These are phyloP conservation scores for Neofusicoccum laricinum DNA, from an alignment of 2,329 filamentous ascomycete genomes.

Conservation along the genomic window DNA sequence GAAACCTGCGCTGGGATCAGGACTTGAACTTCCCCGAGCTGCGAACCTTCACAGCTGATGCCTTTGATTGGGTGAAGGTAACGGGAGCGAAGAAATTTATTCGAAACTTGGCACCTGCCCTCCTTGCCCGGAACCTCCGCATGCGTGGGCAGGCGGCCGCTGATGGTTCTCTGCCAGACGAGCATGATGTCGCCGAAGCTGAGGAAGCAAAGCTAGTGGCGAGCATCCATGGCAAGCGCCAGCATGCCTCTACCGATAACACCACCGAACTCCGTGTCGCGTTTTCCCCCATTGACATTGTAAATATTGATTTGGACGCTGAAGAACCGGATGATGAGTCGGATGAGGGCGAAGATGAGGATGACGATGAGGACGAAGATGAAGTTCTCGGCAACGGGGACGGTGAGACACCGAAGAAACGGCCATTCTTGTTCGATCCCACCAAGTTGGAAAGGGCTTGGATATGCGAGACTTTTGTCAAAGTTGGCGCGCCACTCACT, in stretches of 20 bases:
- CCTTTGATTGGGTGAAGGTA: slow-evolving; percentile 81
- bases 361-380: slow-evolving; percentile 19
- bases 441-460: slow-evolving; percentile 63
- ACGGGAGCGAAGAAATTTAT: slow-evolving; percentile 83
- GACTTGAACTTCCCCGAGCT: slow-evolving; percentile 65
- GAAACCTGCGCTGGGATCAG: slow-evolving; percentile 58
- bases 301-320: slow-evolving; percentile 70
- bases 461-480: slow-evolving; percentile 64
- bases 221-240: slow-evolving; percentile 64
- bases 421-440: slow-evolving; percentile 60
- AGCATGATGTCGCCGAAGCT: slow-evolving; percentile 40
- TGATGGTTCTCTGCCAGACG: slow-evolving; percentile 18
- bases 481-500: slow-evolving; percentile 62
- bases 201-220: slow-evolving; percentile 58
- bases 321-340: slow-evolving; percentile 72
- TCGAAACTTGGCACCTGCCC: slow-evolving; percentile 70
- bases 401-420: slow-evolving; percentile 37
- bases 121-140: slow-evolving; percentile 62
- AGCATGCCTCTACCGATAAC: slow-evolving; percentile 71
- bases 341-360: slow-evolving; percentile 20
- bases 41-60: slow-evolving; percentile 70
- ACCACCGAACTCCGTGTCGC: slow-evolving; percentile 75
- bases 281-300: slow-evolving; percentile 72
- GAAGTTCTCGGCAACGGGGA: slow-evolving; percentile 30
- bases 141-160: slow-evolving; percentile 28